A percentile compares a stretch with the other conserved stretches of the same genome.
Conservation (phyloP, 2,329 filamentous ascomycete species). For the Xylaria sp. region DNA sequence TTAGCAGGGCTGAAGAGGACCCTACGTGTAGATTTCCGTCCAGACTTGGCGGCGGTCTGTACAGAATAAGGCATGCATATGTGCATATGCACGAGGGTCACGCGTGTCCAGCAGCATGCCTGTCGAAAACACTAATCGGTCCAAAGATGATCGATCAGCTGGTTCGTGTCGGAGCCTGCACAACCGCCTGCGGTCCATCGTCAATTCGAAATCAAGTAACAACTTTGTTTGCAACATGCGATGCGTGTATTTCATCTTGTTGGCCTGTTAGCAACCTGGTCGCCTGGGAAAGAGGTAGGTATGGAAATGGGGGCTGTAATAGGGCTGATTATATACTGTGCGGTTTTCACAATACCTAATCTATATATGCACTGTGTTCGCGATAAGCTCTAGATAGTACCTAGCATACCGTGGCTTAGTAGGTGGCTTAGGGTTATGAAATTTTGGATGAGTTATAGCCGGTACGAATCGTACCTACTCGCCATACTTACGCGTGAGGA, state of each 20-base stretch:
- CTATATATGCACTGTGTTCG: no score
- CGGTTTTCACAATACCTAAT: no score
- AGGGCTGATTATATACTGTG: no score
- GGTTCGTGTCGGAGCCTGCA: not conserved
- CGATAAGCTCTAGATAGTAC: no score
- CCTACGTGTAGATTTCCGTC: not conserved
- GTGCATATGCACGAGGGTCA: constrained; percentile 8
- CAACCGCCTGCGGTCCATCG: not conserved
- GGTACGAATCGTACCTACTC: no score
- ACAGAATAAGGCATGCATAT: not conserved
- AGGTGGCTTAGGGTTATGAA: no score
- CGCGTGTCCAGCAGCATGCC: not conserved
- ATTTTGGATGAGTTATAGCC: no score
- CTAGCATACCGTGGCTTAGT: no score
- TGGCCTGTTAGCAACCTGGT: not conserved
- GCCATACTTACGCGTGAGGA: no score
- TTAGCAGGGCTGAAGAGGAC: constrained; percentile 9
- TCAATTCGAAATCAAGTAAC: not conserved
- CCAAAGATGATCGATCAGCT: not conserved
- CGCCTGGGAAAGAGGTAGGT: no score
- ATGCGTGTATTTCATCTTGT: not conserved
- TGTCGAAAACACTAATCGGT: constrained; percentile 1
- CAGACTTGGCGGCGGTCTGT: constrained; percentile 5
- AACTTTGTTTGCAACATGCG: not conserved
- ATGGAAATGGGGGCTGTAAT: no score